A percentile compares a stretch with the other conserved stretches of the same genome.
phyloP scores from a whole-genome alignment of 768 basidiomycete genomes.

The Mycena olivaceomarginata region DNA sequence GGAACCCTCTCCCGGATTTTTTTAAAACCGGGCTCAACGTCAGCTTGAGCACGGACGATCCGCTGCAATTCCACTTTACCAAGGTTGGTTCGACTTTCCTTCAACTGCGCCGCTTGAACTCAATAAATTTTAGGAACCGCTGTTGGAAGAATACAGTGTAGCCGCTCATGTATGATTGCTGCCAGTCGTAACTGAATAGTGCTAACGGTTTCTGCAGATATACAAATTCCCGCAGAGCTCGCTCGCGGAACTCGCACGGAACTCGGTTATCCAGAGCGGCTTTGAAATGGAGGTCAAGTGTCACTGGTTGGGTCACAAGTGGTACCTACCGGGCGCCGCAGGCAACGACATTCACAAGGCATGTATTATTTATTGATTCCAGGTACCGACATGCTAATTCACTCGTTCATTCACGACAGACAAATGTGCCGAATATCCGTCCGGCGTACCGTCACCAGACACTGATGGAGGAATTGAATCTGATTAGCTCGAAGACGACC shows the following conservation, averaged over 20 bases:
- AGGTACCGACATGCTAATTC: slow-evolving; percentile 13
- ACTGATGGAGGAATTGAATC: slow-evolving; percentile 87
- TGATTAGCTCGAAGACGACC: slow-evolving; percentile 64
- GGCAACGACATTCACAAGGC: slow-evolving; percentile 99
- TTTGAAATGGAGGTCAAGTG: slow-evolving; percentile 99
- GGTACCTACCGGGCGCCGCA: slow-evolving; percentile 94
- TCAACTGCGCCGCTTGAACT: neutral
- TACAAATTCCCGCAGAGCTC: slow-evolving; percentile 97
- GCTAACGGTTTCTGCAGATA: slow-evolving; percentile 72
- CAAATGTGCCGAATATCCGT: slow-evolving; percentile 96
- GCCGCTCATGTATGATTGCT: slow-evolving; percentile 88
- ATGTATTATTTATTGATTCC: slow-evolving; percentile 18
- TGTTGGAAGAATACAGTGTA: slow-evolving; percentile 98
- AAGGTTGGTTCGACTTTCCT: slow-evolving; percentile 72
- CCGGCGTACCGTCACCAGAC: slow-evolving; percentile 95
- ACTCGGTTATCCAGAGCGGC: slow-evolving; percentile 96
- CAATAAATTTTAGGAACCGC: slow-evolving; percentile 79
- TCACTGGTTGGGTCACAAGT: slow-evolving; percentile 94
- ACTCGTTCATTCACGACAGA: slow-evolving; percentile 66
- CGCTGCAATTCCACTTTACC: slow-evolving; percentile 98
- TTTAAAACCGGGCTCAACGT: slow-evolving; percentile 98
- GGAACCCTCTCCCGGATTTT: slow-evolving; percentile 97
- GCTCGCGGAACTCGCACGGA: slow-evolving; percentile 97
- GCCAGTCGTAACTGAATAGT: neutral
- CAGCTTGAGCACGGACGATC: slow-evolving; percentile 96